Evolutionary conservation across 2,329 filamentous ascomycete genomes (phyloP), one percentile per base, ranked within the genome.

Genomic region (Xylariaceae sp.): DNA sequence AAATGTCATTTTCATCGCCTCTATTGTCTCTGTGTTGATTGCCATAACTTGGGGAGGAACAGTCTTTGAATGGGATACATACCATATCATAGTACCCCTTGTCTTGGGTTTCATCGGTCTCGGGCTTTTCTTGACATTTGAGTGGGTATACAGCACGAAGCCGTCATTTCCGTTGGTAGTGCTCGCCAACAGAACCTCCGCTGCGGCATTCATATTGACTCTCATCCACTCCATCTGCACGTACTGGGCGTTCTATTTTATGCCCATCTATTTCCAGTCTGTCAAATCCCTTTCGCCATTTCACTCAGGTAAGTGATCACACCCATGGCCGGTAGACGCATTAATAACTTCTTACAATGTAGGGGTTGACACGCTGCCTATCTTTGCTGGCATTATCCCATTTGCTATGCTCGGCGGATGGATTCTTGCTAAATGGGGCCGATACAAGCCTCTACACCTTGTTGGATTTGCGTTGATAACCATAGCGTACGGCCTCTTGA

Each of bases 141-240:
- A 37, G 16, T 11, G 36, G 34, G 14, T 17, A 41, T 11, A 56
- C 41, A 17, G 19, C 54, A 3, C 4, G n/a, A 67, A 75, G 40
- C 66, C 71, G 0, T 71, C 74, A 14, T 75, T 82, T 50, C 79
- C 79, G 0, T 67, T 71, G 1, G 67, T 69, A 3, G 67, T 82
- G 6, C 81, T 82, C 65, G 61, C 60, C 1, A 78, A 78, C 58
- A 71, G 75, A 1, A 82, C 78, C 2, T 69, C 63, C 0, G 37
- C 60, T 1, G 62, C 69, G 2, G 67, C 65, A 2, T 73, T 71
- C 39, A 52, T 68, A 4, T 58, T 72, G 7, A 74, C 70, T 5
- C 75, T 78, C 34, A 36, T 79, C 1, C 68, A 75, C 26, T 68
- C 68, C 4, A 56, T 76, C 4, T 56, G 76, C 2, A 46, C 70